Evolutionary conservation across 345 rosid species (phyloP).

Genomic region (Aethionema arabicum): DNA sequence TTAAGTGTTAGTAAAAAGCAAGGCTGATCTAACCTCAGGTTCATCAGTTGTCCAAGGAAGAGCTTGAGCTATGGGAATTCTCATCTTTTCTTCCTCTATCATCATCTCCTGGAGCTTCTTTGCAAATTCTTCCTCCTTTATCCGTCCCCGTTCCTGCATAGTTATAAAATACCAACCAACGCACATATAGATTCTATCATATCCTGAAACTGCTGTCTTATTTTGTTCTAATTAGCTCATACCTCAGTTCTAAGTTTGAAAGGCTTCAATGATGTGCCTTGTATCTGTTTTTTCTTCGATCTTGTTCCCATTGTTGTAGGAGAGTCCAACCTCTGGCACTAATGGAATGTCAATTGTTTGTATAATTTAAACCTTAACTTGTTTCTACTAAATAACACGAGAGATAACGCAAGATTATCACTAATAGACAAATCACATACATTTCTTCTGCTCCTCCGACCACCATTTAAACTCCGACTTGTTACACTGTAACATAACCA

Average conservation of each 20-base stretch:
- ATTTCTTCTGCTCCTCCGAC: constrained; percentile 70
- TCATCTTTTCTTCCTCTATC: constrained; percentile 59
- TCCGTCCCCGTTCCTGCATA: constrained; percentile 73
- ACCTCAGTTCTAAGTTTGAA: constrained; percentile 93
- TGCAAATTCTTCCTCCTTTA: constrained; percentile 78
- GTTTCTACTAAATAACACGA: not conserved
- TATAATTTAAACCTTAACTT: not conserved
- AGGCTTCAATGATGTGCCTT: constrained; percentile 62
- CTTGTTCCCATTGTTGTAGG: constrained; percentile 54
- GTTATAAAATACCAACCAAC: constrained; percentile 11
- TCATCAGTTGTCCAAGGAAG: constrained; percentile 97
- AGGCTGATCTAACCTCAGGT: constrained; percentile 61
- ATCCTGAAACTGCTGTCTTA: not conserved
- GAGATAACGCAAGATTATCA: not conserved
- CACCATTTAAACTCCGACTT: constrained; percentile 62
- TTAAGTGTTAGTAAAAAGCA: not conserved
- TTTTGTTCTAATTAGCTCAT: not conserved
- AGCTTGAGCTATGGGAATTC: constrained; percentile 88
- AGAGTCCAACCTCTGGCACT: constrained; percentile 72
- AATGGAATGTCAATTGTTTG: constrained; percentile 9
- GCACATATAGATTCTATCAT: not conserved
- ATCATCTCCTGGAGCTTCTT: constrained; percentile 75
- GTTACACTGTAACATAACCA: constrained; percentile 41
- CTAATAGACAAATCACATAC: constrained; percentile 38
- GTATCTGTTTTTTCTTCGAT: constrained; percentile 63